Base-by-base conservation (phyloP, 2,329 filamentous ascomycete species). In the Fusarium stilboides region DNA sequence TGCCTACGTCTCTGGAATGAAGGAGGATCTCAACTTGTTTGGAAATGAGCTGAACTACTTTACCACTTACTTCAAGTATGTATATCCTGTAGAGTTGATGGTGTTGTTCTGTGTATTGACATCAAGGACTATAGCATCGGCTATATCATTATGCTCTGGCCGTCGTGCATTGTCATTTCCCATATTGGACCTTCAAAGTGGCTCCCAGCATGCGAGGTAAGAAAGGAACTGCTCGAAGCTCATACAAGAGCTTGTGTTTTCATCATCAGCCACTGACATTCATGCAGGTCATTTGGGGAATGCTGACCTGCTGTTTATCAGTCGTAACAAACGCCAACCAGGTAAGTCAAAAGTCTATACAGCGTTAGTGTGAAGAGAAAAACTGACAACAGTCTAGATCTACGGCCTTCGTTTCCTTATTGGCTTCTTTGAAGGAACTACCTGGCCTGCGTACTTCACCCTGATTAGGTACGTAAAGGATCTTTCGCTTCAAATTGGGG, bases 71-170 rank as follows among this genome's bases (percentile, higher is more conserved):
- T 36, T 36, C 34, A 36, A 36, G 34, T 36, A 36, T 36, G 34
- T 36, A 15, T 17, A 36, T 36, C 34, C 15, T 17, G 9, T 36
- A 6, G 17, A 17, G 17, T 36, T 17, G 17, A 9, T 8, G 34
- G 34, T 9, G 28, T 12, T 13, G 5, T 6, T 17, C 17, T 17
- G 34, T 17, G 17, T 5, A 12, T 4, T 17, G 8, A n/a, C 60
- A 53, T 14, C 3, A 31, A 31, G 6, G 15, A 6, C 2, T 22
- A 33, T 6, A 64, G 61, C 14, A 64, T 64, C 13, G 61, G 61
- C 5, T 64, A 64, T 34, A 64, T 64, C 6, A 31, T 61, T 14
- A 64, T 64, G 61, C 61, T 64, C n/a, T 64, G 26, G 20, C 61
- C 61, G 1, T 64, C 61, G 5, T 60, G 56, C 26, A 42, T 64